Conservation (phyloP, 2,329 filamentous ascomycete genomes). For the Dothiorella sarmentorum region DNA sequence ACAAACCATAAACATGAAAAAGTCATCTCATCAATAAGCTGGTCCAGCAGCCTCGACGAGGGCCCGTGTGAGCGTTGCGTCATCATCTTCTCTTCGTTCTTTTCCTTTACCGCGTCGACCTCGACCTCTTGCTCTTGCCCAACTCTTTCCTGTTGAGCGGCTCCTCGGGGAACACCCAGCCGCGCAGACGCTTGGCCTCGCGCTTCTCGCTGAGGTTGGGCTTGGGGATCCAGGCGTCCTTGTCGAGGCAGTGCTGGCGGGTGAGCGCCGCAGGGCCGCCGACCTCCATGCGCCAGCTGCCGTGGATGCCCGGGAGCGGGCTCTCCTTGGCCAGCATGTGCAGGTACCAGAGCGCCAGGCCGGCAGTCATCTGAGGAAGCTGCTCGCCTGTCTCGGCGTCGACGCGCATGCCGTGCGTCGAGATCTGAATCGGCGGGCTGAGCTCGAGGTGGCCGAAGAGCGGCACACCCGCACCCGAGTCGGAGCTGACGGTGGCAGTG, state of each 20-base stretch:
- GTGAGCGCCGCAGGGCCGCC: conserved; percentile 72
- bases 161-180: conserved; percentile 75
- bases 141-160: conserved; percentile 68
- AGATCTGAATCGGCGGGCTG: conserved; percentile 54
- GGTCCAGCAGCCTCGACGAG: background rate
- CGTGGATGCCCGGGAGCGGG: conserved; percentile 55
- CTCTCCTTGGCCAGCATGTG: conserved; percentile 68
- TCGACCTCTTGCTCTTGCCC: conserved; percentile 50
- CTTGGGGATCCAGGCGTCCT: conserved; percentile 73
- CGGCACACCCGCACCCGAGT: conserved; percentile 54
- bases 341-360: conserved; percentile 72
- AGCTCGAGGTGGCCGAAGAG: conserved; percentile 90
- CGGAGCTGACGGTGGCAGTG: conserved; percentile 34
- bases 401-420: conserved; percentile 32
- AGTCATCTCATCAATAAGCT: background rate
- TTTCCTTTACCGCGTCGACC: background rate
- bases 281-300: conserved; percentile 65
- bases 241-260: conserved; percentile 63
- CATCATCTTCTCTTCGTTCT: background rate
- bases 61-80: conserved; percentile 4
- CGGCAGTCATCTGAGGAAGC: conserved; percentile 58
- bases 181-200: conserved; percentile 68
- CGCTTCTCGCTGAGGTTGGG: conserved; percentile 70
- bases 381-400: conserved; percentile 39
- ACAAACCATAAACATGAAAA: conserved; percentile 7